Conservation (phyloP, 768 basidiomycete genomes). For the Chalciporus piperatus region DNA sequence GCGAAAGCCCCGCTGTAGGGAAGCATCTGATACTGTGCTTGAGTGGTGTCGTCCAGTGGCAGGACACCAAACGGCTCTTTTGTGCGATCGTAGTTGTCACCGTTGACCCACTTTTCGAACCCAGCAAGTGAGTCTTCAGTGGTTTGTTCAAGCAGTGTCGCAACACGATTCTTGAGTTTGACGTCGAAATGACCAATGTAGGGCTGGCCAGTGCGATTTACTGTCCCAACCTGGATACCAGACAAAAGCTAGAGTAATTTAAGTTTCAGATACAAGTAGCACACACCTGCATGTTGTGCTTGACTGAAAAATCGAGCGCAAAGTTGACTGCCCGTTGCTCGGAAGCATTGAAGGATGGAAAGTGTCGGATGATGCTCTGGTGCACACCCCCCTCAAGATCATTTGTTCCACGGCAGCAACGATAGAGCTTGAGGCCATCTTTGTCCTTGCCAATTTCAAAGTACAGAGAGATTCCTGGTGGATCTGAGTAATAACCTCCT, state of each 20-base stretch:
- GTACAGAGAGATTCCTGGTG: constrained; percentile 29
- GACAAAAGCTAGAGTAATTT: no score
- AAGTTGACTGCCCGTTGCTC: no score
- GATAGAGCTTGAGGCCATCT: constrained; percentile 17
- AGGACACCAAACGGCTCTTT: background rate
- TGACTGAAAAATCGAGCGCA: no score
- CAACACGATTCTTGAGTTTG: background rate
- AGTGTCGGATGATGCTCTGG: constrained; percentile 20
- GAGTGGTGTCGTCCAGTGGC: background rate
- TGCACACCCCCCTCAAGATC: constrained; percentile 37
- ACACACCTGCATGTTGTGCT: no score
- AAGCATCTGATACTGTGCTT: no score
- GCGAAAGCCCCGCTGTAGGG: background rate
- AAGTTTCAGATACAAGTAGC: background rate
- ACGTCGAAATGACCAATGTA: background rate
- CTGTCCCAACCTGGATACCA: background rate
- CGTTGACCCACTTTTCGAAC: no score
- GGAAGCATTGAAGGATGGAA: no score
- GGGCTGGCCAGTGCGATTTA: background rate
- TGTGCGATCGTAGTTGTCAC: background rate
- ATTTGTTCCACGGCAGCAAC: constrained; percentile 30
- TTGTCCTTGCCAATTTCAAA: constrained; percentile 5
- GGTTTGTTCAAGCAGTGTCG: background rate
- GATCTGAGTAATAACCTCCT: constrained; percentile 31
- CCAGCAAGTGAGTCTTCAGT: no score